Conservation (phyloP, 768 basidiomycete genomes). For the Tricholoma hemisulphureum region DNA sequence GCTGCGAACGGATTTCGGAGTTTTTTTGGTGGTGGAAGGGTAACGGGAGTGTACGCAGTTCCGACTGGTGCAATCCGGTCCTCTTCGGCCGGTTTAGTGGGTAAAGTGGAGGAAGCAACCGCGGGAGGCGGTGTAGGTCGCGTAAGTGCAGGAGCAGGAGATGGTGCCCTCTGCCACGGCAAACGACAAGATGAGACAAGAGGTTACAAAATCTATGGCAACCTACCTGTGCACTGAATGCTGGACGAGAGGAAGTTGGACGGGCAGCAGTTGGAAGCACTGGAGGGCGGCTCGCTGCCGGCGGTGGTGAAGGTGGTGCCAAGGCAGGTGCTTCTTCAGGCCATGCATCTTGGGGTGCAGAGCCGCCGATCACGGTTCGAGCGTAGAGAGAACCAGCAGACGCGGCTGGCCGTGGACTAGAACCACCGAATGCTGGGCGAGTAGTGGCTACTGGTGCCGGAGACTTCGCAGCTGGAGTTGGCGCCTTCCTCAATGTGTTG, state of each 20-base stretch:
- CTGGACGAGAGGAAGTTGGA: constrained; percentile 41
- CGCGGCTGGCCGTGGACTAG: constrained; percentile 19
- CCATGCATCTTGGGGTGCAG: constrained; percentile 61
- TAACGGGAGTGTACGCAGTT: constrained; percentile 86
- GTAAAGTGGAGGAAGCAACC: constrained; percentile 44
- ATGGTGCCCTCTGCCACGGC: constrained; percentile 2
- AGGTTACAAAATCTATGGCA: neutral
- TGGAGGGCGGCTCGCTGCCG: constrained; percentile 49
- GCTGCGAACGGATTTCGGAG: constrained; percentile 80
- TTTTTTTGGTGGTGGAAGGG: constrained; percentile 80
- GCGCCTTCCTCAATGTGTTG: constrained; percentile 49
- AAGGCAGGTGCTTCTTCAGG: constrained; percentile 44
- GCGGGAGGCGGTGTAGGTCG: constrained; percentile 30
- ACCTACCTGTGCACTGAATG: constrained; percentile 36
- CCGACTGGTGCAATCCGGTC: constrained; percentile 86
- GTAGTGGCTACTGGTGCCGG: constrained; percentile 41
- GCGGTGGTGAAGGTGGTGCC: constrained; percentile 41
- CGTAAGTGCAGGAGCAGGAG: constrained; percentile 16
- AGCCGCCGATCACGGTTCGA: constrained; percentile 33
- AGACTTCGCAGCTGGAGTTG: constrained; percentile 37
- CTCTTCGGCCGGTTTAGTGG: constrained; percentile 71
- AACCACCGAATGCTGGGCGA: constrained; percentile 36
- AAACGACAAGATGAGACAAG: neutral
- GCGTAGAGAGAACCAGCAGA: constrained; percentile 47
- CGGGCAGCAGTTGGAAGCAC: constrained; percentile 38